Evolutionary conservation across 1,139 yeast species (phyloP).

Genomic region (Sugiyamaella neomexicana): DNA sequence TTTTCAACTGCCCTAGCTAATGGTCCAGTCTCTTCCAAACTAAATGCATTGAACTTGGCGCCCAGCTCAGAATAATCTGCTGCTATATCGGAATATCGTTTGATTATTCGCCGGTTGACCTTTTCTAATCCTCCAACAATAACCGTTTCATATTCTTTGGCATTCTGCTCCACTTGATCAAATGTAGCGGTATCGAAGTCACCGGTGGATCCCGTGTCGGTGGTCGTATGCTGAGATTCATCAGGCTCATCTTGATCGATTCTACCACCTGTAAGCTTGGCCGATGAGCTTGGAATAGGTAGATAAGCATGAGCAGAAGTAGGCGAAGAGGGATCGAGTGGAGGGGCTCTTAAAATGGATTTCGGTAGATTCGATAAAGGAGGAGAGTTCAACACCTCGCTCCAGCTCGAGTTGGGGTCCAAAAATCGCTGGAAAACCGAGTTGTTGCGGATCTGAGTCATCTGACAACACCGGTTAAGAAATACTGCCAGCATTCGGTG

Average conservation of each 20-base stretch:
- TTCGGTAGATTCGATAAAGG: constrained; percentile 57
- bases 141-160: constrained; percentile 57
- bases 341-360: constrained; percentile 55
- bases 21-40: constrained; percentile 56
- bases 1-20: constrained; percentile 60
- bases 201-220: constrained; percentile 1
- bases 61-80: constrained; percentile 71
- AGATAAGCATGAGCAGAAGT: constrained; percentile 59
- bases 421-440: constrained; percentile 72
- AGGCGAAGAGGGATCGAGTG: constrained; percentile 53
- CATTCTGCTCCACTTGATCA: constrained; percentile 48
- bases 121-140: constrained; percentile 61
- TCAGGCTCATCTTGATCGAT: neutral
- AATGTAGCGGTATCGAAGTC: constrained; percentile 43
- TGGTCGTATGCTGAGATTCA: neutral
- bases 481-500: constrained; percentile 77
- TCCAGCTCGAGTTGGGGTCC: constrained; percentile 84
- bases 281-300: constrained; percentile 59
- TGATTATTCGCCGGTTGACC: constrained; percentile 63
- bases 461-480: constrained; percentile 68
- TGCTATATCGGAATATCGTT: constrained; percentile 62
- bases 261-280: constrained; percentile 33
- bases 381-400: constrained; percentile 54
- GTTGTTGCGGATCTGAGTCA: constrained; percentile 56
- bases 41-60: constrained; percentile 68